phyloP scores from a whole-genome alignment of 192 early-diverging fungal genomes.

The Cladochytrium replicatum region DNA sequence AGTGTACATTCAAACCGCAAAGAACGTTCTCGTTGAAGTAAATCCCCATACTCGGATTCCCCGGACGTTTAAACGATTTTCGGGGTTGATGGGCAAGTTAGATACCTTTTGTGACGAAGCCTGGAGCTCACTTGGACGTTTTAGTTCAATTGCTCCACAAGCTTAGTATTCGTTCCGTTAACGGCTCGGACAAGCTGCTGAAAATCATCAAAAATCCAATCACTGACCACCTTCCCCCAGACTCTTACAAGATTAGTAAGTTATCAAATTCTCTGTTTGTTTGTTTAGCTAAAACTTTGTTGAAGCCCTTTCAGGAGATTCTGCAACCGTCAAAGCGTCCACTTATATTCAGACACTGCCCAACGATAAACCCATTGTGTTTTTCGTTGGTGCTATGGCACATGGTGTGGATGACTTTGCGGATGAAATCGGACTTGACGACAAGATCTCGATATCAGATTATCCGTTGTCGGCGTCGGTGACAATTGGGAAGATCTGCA shows the following conservation, averaged over 20 bases:
- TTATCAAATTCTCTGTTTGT: background rate
- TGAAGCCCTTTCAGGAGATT: constrained; percentile 17
- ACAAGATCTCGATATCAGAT: constrained; percentile 95
- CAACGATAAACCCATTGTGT: constrained; percentile 69
- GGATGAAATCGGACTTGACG: constrained; percentile 80
- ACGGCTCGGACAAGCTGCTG: constrained; percentile 84
- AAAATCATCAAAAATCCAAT: constrained; percentile 98
- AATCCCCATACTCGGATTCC: constrained; percentile 97
- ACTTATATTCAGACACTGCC: constrained; percentile 78
- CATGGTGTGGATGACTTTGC: constrained; percentile 94
- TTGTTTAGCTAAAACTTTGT: background rate
- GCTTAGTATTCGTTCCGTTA: constrained; percentile 82
- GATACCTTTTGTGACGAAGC: background rate
- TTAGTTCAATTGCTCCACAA: constrained; percentile 97
- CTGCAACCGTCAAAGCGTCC: constrained; percentile 62
- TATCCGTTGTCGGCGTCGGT: constrained; percentile 94
- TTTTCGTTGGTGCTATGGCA: constrained; percentile 93
- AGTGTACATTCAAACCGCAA: constrained; percentile 91
- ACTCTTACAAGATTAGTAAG: constrained; percentile 75
- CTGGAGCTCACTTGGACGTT: background rate
- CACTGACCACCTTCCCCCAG: constrained; percentile 89
- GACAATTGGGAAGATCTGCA: constrained; percentile 97
- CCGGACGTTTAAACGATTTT: constrained; percentile 98
- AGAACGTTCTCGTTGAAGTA: constrained; percentile 94
- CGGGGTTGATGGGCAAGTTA: constrained; percentile 82